phyloP scores from a whole-genome alignment of 495 filamentous ascomycete genomes.

The Talaromyces thailandensis region DNA sequence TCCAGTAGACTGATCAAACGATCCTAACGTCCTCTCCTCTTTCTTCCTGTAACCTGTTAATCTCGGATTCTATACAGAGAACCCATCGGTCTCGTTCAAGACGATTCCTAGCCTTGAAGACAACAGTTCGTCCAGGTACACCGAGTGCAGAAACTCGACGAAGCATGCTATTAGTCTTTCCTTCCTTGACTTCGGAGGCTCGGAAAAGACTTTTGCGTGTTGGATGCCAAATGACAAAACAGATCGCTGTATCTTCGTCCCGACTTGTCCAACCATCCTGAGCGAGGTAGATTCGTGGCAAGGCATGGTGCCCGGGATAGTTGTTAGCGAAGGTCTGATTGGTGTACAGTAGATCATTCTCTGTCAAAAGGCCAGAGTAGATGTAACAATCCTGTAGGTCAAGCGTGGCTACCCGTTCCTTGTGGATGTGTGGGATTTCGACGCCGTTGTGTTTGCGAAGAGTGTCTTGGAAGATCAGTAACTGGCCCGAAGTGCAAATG shows the following conservation, averaged over 20 bases:
- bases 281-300: slow-evolving; percentile 54
- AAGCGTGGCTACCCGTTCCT: slow-evolving; percentile 48
- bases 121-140: slow-evolving; percentile 53
- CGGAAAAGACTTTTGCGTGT: slow-evolving; percentile 51
- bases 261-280: slow-evolving; percentile 57
- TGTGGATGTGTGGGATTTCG: slow-evolving; percentile 52
- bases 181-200: slow-evolving; percentile 35
- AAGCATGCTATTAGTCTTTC: slow-evolving; percentile 30
- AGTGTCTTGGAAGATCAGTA: slow-evolving; percentile 56
- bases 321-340: slow-evolving; percentile 64
- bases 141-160: slow-evolving; percentile 50
- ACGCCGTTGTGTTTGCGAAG: slow-evolving; percentile 48
- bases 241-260: slow-evolving; percentile 64
- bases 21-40: slow-evolving; percentile 52
- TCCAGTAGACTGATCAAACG: slow-evolving; percentile 17
- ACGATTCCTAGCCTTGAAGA: slow-evolving; percentile 63
- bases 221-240: slow-evolving; percentile 67
- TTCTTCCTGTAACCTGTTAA: slow-evolving; percentile 55
- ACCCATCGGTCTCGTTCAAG: slow-evolving; percentile 73
- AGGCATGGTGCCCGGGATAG: slow-evolving; percentile 51
- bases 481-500: slow-evolving; percentile 52
- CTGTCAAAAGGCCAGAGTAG: slow-evolving; percentile 60
- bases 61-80: slow-evolving; percentile 61
- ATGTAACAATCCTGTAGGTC: slow-evolving; percentile 63
- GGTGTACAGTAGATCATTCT: slow-evolving; percentile 58